Evolutionary conservation across 2,329 filamentous ascomycete species (phyloP), one percentile per base, ranked within the genome.

Genomic region (Lizonia empirigonia): DNA sequence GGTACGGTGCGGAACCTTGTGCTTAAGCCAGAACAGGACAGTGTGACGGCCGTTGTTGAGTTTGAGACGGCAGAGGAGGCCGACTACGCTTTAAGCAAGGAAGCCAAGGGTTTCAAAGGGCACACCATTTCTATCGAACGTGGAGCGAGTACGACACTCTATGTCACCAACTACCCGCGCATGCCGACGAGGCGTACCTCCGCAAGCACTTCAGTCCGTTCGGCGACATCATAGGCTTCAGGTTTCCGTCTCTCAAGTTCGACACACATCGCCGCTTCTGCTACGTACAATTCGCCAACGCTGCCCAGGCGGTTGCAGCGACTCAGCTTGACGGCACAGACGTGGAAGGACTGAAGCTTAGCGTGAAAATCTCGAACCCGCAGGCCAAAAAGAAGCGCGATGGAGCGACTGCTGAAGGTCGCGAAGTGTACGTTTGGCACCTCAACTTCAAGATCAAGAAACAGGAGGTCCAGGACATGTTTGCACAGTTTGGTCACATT

Each of bases 241-340:
- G 94, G 18, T 94, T 94, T 76, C 94, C 94, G 2, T 96, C 91
- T 49, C 82, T 99, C 42, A 95, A 95, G 70, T 91, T 83, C 72
- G 93, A 97, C 65, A 87, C 88, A 1, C 87, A 90, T 62, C 89
- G 94, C 24, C 88, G 94, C 19, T 99, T 99, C 76, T 97, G 92
- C 77, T 99, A 99, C 72, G 81, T 97, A 6, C 90, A 95, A n/a
- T 97, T 97, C 70, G 82, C 85, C 38, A 84, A 85, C 13, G 55
- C 65, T 10, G 61, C 68, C 10, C 58, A 68, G 39, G 72, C 73
- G 1, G 41, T 64, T 19, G 66, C 70, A 39, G 92, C 92, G 1
- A 87, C 86, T 0, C 76, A 84, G 51, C 82, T 96, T 39, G 82
- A 97, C 65, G 88, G 88, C 20, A 86, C 81, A 49, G 70, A 85